These are phyloP conservation scores for Neurospora hispaniola DNA, from an alignment of 495 filamentous ascomycete genomes.

Conservation along the genomic window DNA sequence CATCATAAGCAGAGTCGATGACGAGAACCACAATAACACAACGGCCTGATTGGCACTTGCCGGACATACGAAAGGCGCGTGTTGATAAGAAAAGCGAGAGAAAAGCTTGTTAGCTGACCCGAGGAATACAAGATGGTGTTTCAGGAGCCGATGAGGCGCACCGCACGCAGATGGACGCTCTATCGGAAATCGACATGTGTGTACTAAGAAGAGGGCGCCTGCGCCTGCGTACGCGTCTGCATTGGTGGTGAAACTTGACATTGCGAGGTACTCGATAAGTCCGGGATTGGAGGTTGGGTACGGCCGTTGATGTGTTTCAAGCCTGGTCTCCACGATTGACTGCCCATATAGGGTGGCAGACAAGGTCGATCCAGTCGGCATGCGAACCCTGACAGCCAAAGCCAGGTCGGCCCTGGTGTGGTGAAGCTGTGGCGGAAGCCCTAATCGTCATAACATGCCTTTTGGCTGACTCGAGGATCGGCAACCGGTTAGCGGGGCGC, in stretches of 20 bases:
- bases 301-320: constrained; percentile 5
- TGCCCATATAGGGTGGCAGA: background rate
- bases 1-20: constrained; percentile 1
- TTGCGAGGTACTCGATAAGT: background rate
- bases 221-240: background rate
- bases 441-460: background rate
- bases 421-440: constrained; percentile 9
- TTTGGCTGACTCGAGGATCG: background rate
- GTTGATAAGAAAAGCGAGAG: background rate
- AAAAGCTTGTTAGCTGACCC: background rate
- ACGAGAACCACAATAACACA: background rate
- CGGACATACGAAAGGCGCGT: background rate
- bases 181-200: background rate
- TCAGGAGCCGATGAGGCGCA: constrained; percentile 8
- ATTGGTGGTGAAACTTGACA: constrained; percentile 3
- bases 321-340: background rate
- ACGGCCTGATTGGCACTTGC: background rate
- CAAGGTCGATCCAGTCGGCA: constrained; percentile 1
- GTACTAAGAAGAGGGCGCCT: background rate
- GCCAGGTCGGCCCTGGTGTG: constrained; percentile 6
- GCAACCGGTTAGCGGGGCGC: background rate
- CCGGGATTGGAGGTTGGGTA: background rate
- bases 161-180: background rate
- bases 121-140: background rate
- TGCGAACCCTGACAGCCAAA: constrained; percentile 1